These are phyloP conservation scores for Coemansia sp. DNA, from an alignment of 192 early-diverging fungal species.

Conservation along the genomic window DNA sequence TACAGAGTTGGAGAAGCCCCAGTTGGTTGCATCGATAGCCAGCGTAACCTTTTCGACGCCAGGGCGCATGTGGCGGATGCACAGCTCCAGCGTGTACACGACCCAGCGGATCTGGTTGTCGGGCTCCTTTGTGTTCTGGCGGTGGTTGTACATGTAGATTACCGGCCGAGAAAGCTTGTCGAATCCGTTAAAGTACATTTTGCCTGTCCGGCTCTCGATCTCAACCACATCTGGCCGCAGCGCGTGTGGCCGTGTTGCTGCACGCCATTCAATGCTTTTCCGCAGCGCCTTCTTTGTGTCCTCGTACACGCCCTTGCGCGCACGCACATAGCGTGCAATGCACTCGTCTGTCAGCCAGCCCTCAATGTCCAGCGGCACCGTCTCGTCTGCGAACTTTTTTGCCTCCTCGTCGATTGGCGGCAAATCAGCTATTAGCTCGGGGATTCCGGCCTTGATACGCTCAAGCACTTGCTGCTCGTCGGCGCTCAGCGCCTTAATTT, in stretches of 20 bases:
- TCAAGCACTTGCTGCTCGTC: constrained; percentile 43
- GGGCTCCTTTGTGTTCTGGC: constrained; percentile 76
- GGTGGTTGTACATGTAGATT: constrained; percentile 73
- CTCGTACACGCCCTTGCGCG: constrained; percentile 70
- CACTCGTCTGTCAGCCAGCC: constrained; percentile 59
- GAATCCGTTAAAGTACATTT: constrained; percentile 82
- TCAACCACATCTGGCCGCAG: constrained; percentile 74
- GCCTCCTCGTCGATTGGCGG: constrained; percentile 33
- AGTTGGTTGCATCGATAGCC: constrained; percentile 78
- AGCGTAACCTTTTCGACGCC: constrained; percentile 76
- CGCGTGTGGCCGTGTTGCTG: constrained; percentile 65
- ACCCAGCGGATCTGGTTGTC: constrained; percentile 76
- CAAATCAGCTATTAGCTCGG: constrained; percentile 45
- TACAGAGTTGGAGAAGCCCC: constrained; percentile 65
- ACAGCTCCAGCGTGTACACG: constrained; percentile 78
- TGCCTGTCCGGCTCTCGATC: constrained; percentile 76
- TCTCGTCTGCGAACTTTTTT: constrained; percentile 28
- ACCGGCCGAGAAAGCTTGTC: constrained; percentile 73
- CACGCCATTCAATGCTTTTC: constrained; percentile 78
- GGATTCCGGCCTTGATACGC: constrained; percentile 39
- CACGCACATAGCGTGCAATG: constrained; percentile 68
- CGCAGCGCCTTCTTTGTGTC: constrained; percentile 66
- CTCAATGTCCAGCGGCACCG: constrained; percentile 47
- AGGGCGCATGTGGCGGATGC: constrained; percentile 66
- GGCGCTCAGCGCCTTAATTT: constrained; percentile 33